Evolutionary conservation across 139 green algal species (phyloP).

Genomic region (Auxenochlorella protothecoides): DNA sequence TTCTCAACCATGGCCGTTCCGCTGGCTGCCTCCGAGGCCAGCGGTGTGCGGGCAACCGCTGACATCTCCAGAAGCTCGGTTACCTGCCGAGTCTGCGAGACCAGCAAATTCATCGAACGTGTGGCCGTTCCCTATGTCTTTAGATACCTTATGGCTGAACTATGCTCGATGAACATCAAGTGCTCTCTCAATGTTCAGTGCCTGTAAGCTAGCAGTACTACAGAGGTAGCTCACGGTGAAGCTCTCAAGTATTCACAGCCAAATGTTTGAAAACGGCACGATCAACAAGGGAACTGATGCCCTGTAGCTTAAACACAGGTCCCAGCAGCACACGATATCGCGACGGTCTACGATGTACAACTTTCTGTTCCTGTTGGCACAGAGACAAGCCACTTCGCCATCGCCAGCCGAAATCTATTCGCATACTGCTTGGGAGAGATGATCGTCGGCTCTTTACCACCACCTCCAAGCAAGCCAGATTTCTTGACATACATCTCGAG

Average conservation of each 20-base stretch:
- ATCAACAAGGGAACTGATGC: too few species aligned
- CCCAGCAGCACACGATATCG: too few species aligned
- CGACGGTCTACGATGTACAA: too few species aligned
- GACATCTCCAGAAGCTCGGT: neutral
- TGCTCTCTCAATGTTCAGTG: conserved; percentile 35
- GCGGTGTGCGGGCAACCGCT: neutral
- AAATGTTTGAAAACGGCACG: too few species aligned
- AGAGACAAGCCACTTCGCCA: neutral
- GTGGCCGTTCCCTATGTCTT: conserved; percentile 81
- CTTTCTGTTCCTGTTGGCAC: too few species aligned
- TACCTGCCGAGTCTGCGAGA: conserved; percentile 11
- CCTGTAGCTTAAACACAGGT: too few species aligned
- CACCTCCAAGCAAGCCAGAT: conserved; percentile 73
- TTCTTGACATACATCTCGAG: conserved; percentile 96
- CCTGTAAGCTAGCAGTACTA: conserved; percentile 3
- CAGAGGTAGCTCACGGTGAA: too few species aligned
- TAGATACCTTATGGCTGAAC: conserved; percentile 73
- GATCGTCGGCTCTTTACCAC: conserved; percentile 78
- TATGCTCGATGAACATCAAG: conserved; percentile 88
- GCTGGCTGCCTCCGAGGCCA: conserved; percentile 18
- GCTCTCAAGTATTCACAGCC: too few species aligned
- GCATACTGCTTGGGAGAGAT: conserved; percentile 91
- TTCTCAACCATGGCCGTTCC: conserved; percentile 52
- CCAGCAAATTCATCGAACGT: conserved; percentile 44
- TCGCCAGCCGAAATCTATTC: conserved; percentile 59